Conservation (phyloP, 106 monocot genomes). For the Platanthera guangdongensis region DNA sequence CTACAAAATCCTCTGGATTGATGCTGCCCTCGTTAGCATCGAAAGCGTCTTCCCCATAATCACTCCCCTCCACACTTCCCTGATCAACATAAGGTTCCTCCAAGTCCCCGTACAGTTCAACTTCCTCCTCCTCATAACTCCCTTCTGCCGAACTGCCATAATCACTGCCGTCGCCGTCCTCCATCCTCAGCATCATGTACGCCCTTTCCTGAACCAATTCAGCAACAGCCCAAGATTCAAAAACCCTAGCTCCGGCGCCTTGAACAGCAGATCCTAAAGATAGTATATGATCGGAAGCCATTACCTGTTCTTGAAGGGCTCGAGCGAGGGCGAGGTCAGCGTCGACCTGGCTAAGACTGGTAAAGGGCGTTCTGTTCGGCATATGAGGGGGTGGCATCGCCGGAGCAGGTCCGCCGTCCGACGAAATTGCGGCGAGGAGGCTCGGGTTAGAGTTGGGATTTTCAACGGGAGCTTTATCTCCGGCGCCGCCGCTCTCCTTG, state of each 20-base stretch:
- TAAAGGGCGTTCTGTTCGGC: conserved; percentile 63
- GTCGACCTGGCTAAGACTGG: conserved; percentile 82
- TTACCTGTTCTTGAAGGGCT: conserved; percentile 87
- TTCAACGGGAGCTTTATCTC: conserved; percentile 12
- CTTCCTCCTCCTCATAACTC: conserved; percentile 41
- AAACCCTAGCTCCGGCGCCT: conserved; percentile 1
- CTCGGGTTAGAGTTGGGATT: conserved; percentile 28
- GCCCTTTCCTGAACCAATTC: conserved; percentile 69
- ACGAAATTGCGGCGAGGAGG: not conserved
- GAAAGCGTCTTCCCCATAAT: conserved; percentile 77
- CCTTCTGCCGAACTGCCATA: conserved; percentile 35
- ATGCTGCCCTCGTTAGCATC: conserved; percentile 45
- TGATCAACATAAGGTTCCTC: conserved; percentile 13
- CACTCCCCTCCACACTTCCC: conserved; percentile 38
- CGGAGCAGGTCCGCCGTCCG: not conserved
- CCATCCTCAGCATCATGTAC: conserved; percentile 87
- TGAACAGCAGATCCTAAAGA: not conserved
- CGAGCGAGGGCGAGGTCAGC: conserved; percentile 91
- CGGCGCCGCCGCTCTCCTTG: conserved; percentile 26
- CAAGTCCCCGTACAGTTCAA: conserved; percentile 21
- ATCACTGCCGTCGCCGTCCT: conserved; percentile 27
- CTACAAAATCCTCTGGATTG: conserved; percentile 57
- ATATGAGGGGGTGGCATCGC: conserved; percentile 4
- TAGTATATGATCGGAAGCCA: not conserved
- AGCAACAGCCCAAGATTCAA: not conserved